Conservation (phyloP, 805 yeast genomes). For the Saturnispora bothae region DNA sequence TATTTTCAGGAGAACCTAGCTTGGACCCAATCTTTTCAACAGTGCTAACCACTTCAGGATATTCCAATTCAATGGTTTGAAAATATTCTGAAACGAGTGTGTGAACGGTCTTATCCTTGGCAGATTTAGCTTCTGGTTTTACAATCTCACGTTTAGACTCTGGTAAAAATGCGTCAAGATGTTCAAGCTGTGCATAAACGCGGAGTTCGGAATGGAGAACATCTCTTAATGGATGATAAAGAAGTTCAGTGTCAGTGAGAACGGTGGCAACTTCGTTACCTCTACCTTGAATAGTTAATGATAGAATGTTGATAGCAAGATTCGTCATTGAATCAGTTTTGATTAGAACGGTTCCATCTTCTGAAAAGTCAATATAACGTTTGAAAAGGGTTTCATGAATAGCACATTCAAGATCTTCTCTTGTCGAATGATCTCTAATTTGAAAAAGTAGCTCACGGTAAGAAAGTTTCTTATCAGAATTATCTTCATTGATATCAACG, state of each 20-base stretch:
- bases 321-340: conserved; percentile 77
- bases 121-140: conserved; percentile 29
- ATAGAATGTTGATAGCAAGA: conserved; percentile 68
- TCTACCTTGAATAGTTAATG: conserved; percentile 77
- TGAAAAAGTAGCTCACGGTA: conserved; percentile 27
- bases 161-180: conserved; percentile 27
- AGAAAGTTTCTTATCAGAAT: conserved; percentile 11
- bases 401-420: conserved; percentile 47
- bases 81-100: conserved; percentile 71
- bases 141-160: conserved; percentile 5
- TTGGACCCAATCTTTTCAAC: conserved; percentile 86
- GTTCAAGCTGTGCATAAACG: conserved; percentile 38
- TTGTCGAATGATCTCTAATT: conserved; percentile 47
- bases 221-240: conserved; percentile 67
- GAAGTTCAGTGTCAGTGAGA: conserved; percentile 34
- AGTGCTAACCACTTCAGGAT: conserved; percentile 84
- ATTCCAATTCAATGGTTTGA: conserved; percentile 57
- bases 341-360: conserved; percentile 36
- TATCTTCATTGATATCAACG: conserved; percentile 9
- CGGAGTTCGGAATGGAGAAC: conserved; percentile 58
- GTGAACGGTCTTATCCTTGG: conserved; percentile 70
- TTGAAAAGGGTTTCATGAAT: conserved; percentile 38
- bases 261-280: conserved; percentile 54
- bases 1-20: conserved; percentile 37
- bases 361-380: conserved; percentile 40